Base-by-base conservation (phyloP, 2,329 filamentous ascomycete species). In the Aspergillus pseudoglaucus region DNA sequence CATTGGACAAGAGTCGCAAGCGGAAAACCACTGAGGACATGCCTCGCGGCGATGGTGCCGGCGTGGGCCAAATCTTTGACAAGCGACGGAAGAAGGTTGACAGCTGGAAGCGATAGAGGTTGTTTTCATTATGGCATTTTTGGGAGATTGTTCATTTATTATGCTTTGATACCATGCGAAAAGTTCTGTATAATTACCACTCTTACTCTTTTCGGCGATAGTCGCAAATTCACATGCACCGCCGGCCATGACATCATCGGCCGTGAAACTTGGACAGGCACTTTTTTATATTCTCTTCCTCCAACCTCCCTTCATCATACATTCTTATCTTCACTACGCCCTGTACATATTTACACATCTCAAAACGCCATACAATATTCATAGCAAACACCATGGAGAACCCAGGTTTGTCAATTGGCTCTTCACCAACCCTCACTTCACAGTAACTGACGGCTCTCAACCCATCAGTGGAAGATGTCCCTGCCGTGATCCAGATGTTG, bases 1-100 rank as follows among this genome's bases (percentile, higher is more conserved):
- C 80, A 0, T 63, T 88, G 56, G 90, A 95, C 62, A 90, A 85
- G 77, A 94, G 90, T 66, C 79, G 90, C 53, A 96, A 96, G 78
- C 80, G 90, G 57, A 79, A 79, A 22, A 75, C 80, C 22, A 72
- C 74, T 18, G 85, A 90, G 17, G 90, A 94, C 67, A 83, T 87
- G 0, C 83, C 81, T 6, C 79, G 85, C 49, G 81, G 79, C 23
- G 84, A 81, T 63, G 71, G 75, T 6, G 72, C 73, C 6, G 79
- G 81, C 49, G 82, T 90, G 61, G 90, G 90, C 20, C 85, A 90
- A 49, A 62, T 64, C 35, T 72, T 72, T 44, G 69, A 72, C 48
- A 71, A 72, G 53, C 65, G 69, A 18, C 61, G 70, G 47, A 73
- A 69, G 59, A 71, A 73, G 59, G 57, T 74, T 48, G 68, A 71